These are phyloP conservation scores for Yarrowia osloensis DNA, from an alignment of 805 yeast species.

Conservation along the genomic window DNA sequence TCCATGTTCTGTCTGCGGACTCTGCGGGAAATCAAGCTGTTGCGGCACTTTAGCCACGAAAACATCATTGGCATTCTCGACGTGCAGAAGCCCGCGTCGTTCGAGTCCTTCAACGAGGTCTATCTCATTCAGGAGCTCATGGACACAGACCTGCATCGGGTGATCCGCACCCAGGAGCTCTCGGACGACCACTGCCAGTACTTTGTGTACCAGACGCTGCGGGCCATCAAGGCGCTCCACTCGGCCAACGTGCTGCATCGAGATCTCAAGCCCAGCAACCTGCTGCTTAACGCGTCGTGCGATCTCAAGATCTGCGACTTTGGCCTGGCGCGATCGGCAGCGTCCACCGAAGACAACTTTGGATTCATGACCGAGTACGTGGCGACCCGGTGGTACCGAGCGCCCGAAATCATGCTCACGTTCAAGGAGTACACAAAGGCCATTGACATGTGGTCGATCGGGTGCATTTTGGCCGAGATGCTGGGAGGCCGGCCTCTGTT, in stretches of 20 bases:
- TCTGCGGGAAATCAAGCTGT: conserved; percentile 80
- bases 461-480: conserved; percentile 92
- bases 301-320: conserved; percentile 93
- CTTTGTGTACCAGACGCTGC: conserved; percentile 84
- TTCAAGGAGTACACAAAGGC: conserved; percentile 92
- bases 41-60: conserved; percentile 90
- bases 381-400: conserved; percentile 97
- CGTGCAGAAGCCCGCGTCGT: conserved; percentile 78
- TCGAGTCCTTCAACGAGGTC: conserved; percentile 79
- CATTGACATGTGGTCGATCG: conserved; percentile 95
- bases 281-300: conserved; percentile 86
- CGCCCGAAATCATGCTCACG: conserved; percentile 96
- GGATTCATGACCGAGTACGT: conserved; percentile 95
- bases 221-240: conserved; percentile 89
- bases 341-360: conserved; percentile 58
- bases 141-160: conserved; percentile 99
- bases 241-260: conserved; percentile 93
- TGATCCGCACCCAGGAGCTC: conserved; percentile 83
- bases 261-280: conserved; percentile 86
- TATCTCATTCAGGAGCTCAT: conserved; percentile 80
- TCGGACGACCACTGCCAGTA: conserved; percentile 94
- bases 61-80: conserved; percentile 88
- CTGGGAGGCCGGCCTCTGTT: conserved; percentile 82
- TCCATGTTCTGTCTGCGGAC: conserved; percentile 88
- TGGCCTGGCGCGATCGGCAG: conserved; percentile 77